Base-by-base conservation (phyloP, 2,329 filamentous ascomycete species). In the Helminthosporium solani region DNA sequence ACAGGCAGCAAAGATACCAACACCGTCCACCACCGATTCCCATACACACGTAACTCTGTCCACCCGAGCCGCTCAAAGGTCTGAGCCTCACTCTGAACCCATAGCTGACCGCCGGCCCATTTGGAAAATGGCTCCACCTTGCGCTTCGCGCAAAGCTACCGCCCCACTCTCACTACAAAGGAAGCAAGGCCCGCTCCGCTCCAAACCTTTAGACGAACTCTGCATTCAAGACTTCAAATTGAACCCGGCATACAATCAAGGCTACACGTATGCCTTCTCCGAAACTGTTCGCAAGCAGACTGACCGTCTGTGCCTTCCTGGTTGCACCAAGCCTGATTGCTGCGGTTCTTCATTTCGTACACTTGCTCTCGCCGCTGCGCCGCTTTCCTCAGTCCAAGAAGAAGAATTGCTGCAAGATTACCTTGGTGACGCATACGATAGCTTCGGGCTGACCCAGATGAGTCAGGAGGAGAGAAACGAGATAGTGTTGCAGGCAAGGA, bases 141-240 rank as follows among this genome's bases (percentile, higher is more conserved):
- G 53, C 7, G 40, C 42, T 20, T 16, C 48, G 8, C 53, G 44
- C 9, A 60, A 40, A 42, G 25, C 21, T 7, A 44, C 42, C 3
- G 14, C 21, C 8, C 37, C 48, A 1, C 42, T 50, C 14, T 28
- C 45, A 21, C 41, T 42, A n/a, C 25, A 44, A 19, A 54, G 50
- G 19, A 35, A 48, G 3, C 42, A 51, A 16, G 35, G 23, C 7
- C 56, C 47, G 18, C 58, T 68, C n/a, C 82, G 89, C 39, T 66
- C 75, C 8, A 81, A 78, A 40, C 79, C 83, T 0, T 53, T 83
- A 2, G 70, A 76, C 0, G 73, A 78, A 27, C 77, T 95, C 11
- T 73, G 73, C 12, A 73, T 86, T 1, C 80, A 82, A 11, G 86
- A 95, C 68, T 96, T 96, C 75, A 92, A 86, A 64, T 76, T 94